Evolutionary conservation across 192 early-diverging fungal genomes (phyloP).

Genomic region (Chytriomyces confervae): DNA sequence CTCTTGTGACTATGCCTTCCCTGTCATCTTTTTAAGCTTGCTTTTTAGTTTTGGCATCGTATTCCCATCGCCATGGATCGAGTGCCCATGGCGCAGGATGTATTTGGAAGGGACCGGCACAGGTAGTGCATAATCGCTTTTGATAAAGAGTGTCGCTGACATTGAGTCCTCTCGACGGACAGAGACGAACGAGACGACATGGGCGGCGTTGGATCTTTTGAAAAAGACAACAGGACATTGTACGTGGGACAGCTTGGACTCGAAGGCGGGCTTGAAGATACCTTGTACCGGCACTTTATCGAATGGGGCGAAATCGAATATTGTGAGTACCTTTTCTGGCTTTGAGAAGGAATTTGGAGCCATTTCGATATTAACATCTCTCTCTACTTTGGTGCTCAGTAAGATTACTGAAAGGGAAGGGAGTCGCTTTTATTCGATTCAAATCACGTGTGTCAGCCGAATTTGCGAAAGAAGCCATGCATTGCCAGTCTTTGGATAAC

Average conservation of each 20-base stretch:
- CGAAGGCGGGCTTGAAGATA: conserved; percentile 42
- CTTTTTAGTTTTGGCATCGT: conserved; percentile 57
- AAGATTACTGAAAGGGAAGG: conserved; percentile 69
- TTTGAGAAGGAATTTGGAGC: no score
- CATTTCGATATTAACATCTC: not conserved
- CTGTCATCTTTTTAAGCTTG: conserved; percentile 41
- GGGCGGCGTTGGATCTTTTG: conserved; percentile 83
- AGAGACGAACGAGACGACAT: conserved; percentile 64
- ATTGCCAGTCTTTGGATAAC: conserved; percentile 75
- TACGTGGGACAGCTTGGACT: conserved; percentile 71
- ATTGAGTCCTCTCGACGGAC: not conserved
- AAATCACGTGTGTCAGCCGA: conserved; percentile 72
- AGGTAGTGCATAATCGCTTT: conserved; percentile 5
- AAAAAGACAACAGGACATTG: conserved; percentile 71
- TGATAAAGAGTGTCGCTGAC: not conserved
- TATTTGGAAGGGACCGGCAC: conserved; percentile 79
- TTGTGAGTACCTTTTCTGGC: conserved; percentile 47
- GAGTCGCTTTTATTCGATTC: conserved; percentile 86
- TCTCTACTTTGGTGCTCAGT: conserved; percentile 56
- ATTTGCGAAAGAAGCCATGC: conserved; percentile 92
- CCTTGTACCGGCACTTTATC: conserved; percentile 68
- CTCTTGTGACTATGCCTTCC: conserved; percentile 53
- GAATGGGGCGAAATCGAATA: conserved; percentile 80
- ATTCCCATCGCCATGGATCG: conserved; percentile 57
- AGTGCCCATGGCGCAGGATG: conserved; percentile 59